Percentiles rank a stretch among this genome's conserved stretches.
These are phyloP conservation scores for Ascocoryne sarcoides DNA, from an alignment of 2,329 filamentous ascomycete species.

Conservation along the genomic window DNA sequence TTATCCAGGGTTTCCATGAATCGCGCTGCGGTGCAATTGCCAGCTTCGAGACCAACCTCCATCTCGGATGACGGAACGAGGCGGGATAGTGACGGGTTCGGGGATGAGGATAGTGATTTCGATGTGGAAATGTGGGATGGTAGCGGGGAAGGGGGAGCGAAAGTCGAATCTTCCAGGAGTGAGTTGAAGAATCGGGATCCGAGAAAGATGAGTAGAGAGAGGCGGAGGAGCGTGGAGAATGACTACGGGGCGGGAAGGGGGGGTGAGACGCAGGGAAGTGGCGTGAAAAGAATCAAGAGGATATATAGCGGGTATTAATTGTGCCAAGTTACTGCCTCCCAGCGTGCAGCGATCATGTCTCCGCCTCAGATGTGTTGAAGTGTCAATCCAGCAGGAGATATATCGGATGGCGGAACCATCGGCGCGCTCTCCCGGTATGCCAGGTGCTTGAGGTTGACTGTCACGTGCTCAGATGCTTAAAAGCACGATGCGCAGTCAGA, in stretches of 20 bases:
- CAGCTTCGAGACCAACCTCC: neutral
- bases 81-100: neutral
- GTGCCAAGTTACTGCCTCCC: neutral
- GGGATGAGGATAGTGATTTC: neutral
- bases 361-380: neutral
- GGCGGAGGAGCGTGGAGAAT: neutral
- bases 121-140: too few species aligned
- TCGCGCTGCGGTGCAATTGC: neutral
- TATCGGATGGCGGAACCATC: too few species aligned
- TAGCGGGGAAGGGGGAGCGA: neutral
- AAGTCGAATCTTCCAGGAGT: neutral
- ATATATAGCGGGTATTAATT: neutral
- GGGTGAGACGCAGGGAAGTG: neutral
- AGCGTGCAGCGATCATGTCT: too few species aligned
- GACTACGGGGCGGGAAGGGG: neutral
- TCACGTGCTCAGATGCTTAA: neutral
- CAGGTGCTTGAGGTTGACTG: neutral
- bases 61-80: neutral
- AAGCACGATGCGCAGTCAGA: too few species aligned
- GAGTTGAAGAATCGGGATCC: neutral
- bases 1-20: neutral
- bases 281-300: neutral
- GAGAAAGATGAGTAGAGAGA: neutral
- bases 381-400: neutral
- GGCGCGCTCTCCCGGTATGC: too few species aligned